Evolutionary conservation across 768 basidiomycete species (phyloP).

Genomic region (Tulasnella sp.): DNA sequence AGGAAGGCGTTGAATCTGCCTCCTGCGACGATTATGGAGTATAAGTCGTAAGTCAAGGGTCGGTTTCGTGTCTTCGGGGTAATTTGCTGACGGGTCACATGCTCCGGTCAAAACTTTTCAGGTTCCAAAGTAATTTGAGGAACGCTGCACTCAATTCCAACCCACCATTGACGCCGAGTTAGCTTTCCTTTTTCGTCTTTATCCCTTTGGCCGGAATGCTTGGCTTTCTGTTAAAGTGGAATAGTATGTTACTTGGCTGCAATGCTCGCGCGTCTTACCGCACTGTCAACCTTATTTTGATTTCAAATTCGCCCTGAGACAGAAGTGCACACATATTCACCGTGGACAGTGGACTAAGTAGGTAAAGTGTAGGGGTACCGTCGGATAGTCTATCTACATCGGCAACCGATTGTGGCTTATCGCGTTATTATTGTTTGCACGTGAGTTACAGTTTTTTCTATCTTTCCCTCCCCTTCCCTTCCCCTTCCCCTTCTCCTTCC

Average conservation of each 20-base stretch:
- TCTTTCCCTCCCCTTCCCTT: neutral
- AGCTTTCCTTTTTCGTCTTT: neutral
- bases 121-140: slow-evolving; percentile 12
- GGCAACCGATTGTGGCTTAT: neutral
- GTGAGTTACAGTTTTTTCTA: neutral
- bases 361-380: neutral
- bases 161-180: slow-evolving; percentile 1
- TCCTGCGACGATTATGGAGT: slow-evolving; percentile 79
- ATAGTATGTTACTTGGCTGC: neutral
- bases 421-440: neutral
- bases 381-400: neutral
- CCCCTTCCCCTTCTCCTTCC: neutral
- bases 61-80: slow-evolving; percentile 45
- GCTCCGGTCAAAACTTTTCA: neutral
- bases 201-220: neutral
- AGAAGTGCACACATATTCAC: neutral
- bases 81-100: neutral
- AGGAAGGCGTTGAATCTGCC: slow-evolving; percentile 72
- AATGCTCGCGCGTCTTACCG: neutral
- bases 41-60: slow-evolving; percentile 55
- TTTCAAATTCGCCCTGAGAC: neutral
- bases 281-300: neutral
- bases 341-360: neutral
- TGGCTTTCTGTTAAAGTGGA: neutral
- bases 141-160: neutral